Conservation (phyloP, 768 basidiomycete genomes). For the Kwoniella bestiolae region DNA sequence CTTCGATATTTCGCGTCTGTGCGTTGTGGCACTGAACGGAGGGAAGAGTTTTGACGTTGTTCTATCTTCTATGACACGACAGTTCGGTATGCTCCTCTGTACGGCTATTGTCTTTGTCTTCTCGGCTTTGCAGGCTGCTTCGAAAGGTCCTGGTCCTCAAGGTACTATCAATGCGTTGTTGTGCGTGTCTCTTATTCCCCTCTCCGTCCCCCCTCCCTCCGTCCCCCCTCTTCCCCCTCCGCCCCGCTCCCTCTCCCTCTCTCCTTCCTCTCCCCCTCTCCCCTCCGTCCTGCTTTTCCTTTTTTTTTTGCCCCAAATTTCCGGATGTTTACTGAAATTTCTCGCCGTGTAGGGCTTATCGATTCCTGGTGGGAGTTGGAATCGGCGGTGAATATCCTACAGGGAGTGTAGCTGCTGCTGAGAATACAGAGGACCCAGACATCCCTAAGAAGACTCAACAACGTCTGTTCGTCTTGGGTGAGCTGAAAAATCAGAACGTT, state of each 20-base stretch:
- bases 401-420: constrained; percentile 65
- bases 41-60: too few relatives aligned
- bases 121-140: constrained; percentile 79
- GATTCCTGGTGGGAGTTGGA: constrained; percentile 67
- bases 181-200: constrained; percentile 16
- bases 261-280: not conserved
- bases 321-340: not conserved
- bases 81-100: constrained; percentile 67
- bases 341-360: constrained; percentile 53
- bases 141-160: constrained; percentile 71
- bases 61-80: not conserved
- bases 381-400: constrained; percentile 70
- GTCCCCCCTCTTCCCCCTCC: not conserved
- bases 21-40: too few relatives aligned
- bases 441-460: constrained; percentile 79
- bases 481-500: constrained; percentile 6
- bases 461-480: constrained; percentile 69
- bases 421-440: constrained; percentile 82
- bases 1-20: too few relatives aligned
- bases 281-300: constrained; percentile 55
- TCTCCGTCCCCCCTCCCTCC: not conserved
- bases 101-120: constrained; percentile 83
- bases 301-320: not conserved
- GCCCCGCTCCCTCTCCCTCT: not conserved
- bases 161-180: constrained; percentile 78